Percentiles rank a stretch among this genome's conserved stretches.
These are phyloP conservation scores for Coemansia reversa DNA, from an alignment of 192 early-diverging fungal species.

Conservation along the genomic window DNA sequence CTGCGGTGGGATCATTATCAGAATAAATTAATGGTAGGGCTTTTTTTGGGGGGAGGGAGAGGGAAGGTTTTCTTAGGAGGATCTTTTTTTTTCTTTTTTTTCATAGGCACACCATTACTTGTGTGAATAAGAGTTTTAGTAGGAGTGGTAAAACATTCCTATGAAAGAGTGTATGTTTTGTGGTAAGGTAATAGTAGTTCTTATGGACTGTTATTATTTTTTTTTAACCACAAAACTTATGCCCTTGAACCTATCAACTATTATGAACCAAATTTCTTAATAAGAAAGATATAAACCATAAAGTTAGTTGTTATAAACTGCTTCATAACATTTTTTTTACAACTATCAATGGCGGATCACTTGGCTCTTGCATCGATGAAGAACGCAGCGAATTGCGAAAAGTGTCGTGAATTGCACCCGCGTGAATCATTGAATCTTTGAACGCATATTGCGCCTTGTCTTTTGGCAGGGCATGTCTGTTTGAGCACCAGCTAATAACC, in stretches of 20 bases:
- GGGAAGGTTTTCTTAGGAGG: background rate
- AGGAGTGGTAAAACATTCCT: too few relatives aligned
- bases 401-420: constrained; percentile 67
- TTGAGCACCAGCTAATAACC: constrained; percentile 57
- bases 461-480: constrained; percentile 57
- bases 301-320: too few relatives aligned
- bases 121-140: too few relatives aligned
- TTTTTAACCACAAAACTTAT: too few relatives aligned
- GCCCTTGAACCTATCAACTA: too few relatives aligned
- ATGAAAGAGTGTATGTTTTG: too few relatives aligned
- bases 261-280: too few relatives aligned
- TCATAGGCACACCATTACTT: too few relatives aligned
- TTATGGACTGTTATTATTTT: too few relatives aligned
- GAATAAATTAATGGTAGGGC: background rate
- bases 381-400: constrained; percentile 77
- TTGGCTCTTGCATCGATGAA: constrained; percentile 73
- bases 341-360: constrained; percentile 68
- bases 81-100: too few relatives aligned
- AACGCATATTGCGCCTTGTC: constrained; percentile 62
- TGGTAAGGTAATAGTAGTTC: too few relatives aligned
- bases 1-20: constrained; percentile 65
- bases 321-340: constrained; percentile 7
- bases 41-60: constrained; percentile 1
- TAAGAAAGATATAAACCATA: too few relatives aligned
- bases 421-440: constrained; percentile 72